A percentile compares a stretch with the other conserved stretches of the same genome.
These are phyloP conservation scores for Chaetomiaceae sp. DNA, from an alignment of 2,329 filamentous ascomycete species.

Conservation along the genomic window DNA sequence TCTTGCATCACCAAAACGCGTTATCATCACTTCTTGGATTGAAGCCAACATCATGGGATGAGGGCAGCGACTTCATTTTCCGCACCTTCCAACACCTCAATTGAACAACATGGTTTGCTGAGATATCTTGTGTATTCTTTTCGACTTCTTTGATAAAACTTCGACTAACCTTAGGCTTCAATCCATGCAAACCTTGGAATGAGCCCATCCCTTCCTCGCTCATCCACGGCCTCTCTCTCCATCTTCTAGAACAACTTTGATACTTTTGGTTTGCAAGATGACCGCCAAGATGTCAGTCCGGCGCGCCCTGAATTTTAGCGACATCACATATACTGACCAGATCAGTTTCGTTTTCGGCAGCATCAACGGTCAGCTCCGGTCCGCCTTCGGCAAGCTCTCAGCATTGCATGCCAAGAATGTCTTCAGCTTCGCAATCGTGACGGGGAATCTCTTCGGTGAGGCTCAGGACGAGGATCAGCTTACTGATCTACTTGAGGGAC, in stretches of 20 bases:
- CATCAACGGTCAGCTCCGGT: constrained; percentile 71
- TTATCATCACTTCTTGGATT: background rate
- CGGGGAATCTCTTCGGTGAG: constrained; percentile 74
- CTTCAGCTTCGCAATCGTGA: constrained; percentile 80
- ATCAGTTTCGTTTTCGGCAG: constrained; percentile 74
- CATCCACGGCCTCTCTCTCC: background rate
- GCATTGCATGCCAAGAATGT: constrained; percentile 80
- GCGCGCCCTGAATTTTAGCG: constrained; percentile 9
- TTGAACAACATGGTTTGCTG: background rate
- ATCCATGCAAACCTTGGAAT: too few species aligned
- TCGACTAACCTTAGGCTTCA: too few species aligned
- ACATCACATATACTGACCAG: constrained; percentile 22
- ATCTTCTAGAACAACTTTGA: background rate
- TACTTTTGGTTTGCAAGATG: constrained; percentile 15
- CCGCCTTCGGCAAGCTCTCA: constrained; percentile 74
- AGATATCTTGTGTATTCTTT: background rate
- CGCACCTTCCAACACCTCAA: background rate
- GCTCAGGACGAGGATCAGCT: constrained; percentile 56
- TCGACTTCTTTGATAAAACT: background rate
- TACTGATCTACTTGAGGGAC: constrained; percentile 64
- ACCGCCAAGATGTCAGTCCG: constrained; percentile 28
- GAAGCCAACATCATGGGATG: background rate
- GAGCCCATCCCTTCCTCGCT: background rate
- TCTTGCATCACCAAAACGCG: constrained; percentile 6
- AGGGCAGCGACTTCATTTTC: background rate